phyloP scores from a whole-genome alignment of 257 asterid species.

The Capsicum baccatum region DNA sequence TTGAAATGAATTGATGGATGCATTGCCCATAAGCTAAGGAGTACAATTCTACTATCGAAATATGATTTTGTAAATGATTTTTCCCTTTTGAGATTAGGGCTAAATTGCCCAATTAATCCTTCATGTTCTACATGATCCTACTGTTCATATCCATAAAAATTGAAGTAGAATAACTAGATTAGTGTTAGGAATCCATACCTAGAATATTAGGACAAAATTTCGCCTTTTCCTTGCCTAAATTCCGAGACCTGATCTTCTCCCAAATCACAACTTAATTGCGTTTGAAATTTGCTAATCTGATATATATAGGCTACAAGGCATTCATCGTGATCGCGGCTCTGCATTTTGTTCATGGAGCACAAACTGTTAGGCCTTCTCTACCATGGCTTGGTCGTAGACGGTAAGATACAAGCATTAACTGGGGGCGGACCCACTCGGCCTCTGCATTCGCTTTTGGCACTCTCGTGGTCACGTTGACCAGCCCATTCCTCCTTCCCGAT shows the following conservation, averaged over 20 bases:
- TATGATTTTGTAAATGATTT: background rate
- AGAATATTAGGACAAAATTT: too few species aligned
- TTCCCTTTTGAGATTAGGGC: background rate
- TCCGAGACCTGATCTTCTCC: background rate
- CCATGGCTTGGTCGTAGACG: background rate
- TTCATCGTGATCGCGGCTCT: background rate
- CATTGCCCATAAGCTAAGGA: too few species aligned
- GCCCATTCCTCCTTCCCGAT: too few species aligned
- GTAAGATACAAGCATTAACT: background rate
- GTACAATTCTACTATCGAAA: background rate
- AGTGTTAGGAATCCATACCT: too few species aligned
- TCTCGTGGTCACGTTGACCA: too few species aligned
- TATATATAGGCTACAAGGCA: background rate
- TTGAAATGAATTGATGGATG: background rate
- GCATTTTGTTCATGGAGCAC: background rate
- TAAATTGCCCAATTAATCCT: background rate
- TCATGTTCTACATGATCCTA: background rate
- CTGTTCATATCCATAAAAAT: background rate
- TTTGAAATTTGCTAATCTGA: background rate
- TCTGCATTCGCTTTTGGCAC: too few species aligned
- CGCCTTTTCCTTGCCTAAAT: background rate
- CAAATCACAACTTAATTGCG: background rate
- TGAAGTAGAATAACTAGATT: too few species aligned
- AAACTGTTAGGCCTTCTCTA: background rate
- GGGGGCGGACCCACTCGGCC: too few species aligned